Evolutionary conservation across 257 asterid species (phyloP).

Genomic region (Paulownia fortunei): DNA sequence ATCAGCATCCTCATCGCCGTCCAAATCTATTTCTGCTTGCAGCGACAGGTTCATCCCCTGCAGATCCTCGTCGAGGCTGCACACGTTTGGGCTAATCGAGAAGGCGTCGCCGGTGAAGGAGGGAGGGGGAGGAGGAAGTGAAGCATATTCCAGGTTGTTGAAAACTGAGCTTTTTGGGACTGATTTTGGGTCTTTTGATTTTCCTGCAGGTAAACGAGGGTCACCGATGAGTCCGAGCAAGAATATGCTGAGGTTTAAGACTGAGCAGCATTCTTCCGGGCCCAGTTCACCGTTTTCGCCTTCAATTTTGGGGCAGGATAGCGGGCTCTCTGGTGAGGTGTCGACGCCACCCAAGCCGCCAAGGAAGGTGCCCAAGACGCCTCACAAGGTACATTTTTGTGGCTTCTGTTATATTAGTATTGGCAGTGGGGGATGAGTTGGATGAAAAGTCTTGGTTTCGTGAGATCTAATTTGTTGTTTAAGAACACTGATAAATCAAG

Average conservation of each 20-base stretch:
- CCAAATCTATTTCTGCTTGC: conserved; percentile 62
- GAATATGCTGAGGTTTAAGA: conserved; percentile 93
- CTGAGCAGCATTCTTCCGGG: conserved; percentile 76
- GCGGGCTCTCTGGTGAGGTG: conserved; percentile 56
- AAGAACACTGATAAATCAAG: not conserved
- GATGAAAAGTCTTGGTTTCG: not conserved
- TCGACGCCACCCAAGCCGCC: conserved; percentile 92
- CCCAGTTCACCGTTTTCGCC: conserved; percentile 87
- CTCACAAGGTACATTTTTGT: conserved; percentile 75
- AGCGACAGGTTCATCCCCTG: conserved; percentile 98
- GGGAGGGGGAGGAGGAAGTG: conserved; percentile 74
- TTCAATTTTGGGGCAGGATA: conserved; percentile 72
- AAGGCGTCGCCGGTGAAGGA: conserved; percentile 84
- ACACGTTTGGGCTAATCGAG: conserved; percentile 88
- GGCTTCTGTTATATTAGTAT: not conserved
- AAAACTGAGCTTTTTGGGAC: conserved; percentile 88
- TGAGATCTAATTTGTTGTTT: conserved; percentile 11
- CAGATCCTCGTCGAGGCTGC: conserved; percentile 94
- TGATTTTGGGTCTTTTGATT: conserved; percentile 82
- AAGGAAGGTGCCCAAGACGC: conserved; percentile 95
- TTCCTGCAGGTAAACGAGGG: conserved; percentile 76
- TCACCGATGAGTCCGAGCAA: conserved; percentile 85
- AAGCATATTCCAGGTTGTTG: conserved; percentile 83
- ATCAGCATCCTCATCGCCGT: conserved; percentile 76
- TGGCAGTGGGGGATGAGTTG: not conserved